Conservation (phyloP, 352 stramenopile species). For the Globisporangium paroecandrum region DNA sequence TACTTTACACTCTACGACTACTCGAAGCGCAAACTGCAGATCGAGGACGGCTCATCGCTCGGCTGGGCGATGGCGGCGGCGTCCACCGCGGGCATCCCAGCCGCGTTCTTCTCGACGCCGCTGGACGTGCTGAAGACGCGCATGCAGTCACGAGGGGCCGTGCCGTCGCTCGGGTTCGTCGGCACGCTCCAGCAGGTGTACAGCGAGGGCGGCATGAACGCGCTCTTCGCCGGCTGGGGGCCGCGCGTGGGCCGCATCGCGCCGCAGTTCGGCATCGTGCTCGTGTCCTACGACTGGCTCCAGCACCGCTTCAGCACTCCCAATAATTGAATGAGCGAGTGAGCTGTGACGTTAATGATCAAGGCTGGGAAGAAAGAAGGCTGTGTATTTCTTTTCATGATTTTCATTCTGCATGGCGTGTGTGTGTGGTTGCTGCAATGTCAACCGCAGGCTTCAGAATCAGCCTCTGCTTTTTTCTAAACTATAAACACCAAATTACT, state of each 20-base stretch:
- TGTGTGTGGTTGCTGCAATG: background rate
- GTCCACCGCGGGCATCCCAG: constrained; percentile 64
- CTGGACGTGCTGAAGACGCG: constrained; percentile 78
- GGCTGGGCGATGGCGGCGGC: constrained; percentile 68
- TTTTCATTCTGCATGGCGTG: background rate
- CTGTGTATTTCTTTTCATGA: background rate
- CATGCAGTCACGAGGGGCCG: constrained; percentile 65
- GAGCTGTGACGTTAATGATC: background rate
- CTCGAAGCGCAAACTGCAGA: constrained; percentile 56
- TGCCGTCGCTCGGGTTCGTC: constrained; percentile 35
- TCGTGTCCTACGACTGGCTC: constrained; percentile 80
- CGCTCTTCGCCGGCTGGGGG: constrained; percentile 68
- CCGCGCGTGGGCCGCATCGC: constrained; percentile 72
- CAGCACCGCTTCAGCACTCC: constrained; percentile 48
- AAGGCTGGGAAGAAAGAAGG: background rate
- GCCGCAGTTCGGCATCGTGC: constrained; percentile 79
- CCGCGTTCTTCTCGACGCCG: constrained; percentile 73
- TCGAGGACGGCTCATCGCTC: constrained; percentile 67
- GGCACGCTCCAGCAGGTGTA: constrained; percentile 54
- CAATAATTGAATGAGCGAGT: constrained; percentile 2
- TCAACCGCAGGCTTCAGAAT: background rate
- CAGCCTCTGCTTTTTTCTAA: background rate
- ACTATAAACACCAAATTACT: constrained; percentile 9
- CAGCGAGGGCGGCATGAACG: constrained; percentile 41
- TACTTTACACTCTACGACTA: constrained; percentile 83